Evolutionary conservation across 768 basidiomycete species (phyloP), one percentile per base, ranked within the genome.

Genomic region (Boletus tylopilopsis): DNA sequence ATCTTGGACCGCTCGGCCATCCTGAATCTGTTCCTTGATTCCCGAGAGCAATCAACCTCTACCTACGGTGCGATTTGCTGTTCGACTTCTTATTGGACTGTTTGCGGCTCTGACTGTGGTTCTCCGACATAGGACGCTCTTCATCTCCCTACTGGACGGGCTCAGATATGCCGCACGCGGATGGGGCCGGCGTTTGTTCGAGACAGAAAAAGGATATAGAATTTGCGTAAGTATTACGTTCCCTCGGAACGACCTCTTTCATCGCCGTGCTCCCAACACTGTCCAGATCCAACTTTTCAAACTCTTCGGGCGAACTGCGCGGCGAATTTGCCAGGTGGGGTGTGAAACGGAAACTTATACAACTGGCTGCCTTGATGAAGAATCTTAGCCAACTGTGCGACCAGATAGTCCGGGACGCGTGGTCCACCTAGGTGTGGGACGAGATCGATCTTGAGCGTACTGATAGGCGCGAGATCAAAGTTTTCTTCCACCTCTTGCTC

Each of bases 391-490:
- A 94, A 71, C 47, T 81, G 82, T 5, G 72, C 66, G 13, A 91
- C 78, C 13, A 93, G 73, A 34, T 77, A 69, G 63, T 93, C 89
- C 0, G 90, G 85, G 1, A 94, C 75, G 24, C 82, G 77, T 3
- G 68, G 45, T 25, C 84, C 75, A 2, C 90, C 90, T 1, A 94
- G 62, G 53, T 85, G 77, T 0, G 92, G 90, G 1, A 91, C 73
- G 5, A 94, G 79, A 59, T 93, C 85, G 18, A 80, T 84, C 64
- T 94, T 89, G 13, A 95, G 72, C 6, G 88, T 76, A 15, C 80
- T 78, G 27, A 95, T 77, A n/a, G 94, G 76, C 0, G 85, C 74
- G 8, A 87, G 77, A 56, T 94, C 93, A 57, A 94, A 94, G 51
- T 84, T 85, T 64, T 95, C 92, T 58, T 93, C 90, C 0, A 71